phyloP scores from a whole-genome alignment of 805 yeast genomes.

The Spathaspora girioi region DNA sequence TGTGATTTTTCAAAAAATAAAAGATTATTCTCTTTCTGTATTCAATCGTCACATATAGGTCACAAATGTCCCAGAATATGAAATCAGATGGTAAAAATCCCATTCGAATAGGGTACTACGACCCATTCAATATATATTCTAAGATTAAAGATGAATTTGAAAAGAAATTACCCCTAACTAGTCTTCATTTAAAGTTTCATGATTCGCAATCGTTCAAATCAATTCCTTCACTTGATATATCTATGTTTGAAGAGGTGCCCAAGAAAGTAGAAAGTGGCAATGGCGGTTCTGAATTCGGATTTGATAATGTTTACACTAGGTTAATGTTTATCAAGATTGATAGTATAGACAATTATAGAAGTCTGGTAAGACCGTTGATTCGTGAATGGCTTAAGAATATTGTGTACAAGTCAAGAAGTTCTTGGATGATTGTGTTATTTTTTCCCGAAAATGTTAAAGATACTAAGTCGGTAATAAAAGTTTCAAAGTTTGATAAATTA shows the following conservation, averaged over 20 bases:
- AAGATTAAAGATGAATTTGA: slow-evolving; percentile 41
- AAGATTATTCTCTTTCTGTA: too few relatives aligned
- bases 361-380: slow-evolving; percentile 77
- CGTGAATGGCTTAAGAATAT: slow-evolving; percentile 68
- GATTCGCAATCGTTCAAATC: slow-evolving; percentile 56
- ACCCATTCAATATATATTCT: slow-evolving; percentile 63
- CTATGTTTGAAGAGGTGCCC: slow-evolving; percentile 57
- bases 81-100: slow-evolving; percentile 11
- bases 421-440: slow-evolving; percentile 59
- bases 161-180: slow-evolving; percentile 52
- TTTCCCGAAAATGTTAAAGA: slow-evolving; percentile 37
- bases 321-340: slow-evolving; percentile 67
- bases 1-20: neutral
- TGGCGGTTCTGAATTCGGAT: slow-evolving; percentile 20
- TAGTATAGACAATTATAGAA: slow-evolving; percentile 68
- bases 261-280: slow-evolving; percentile 10
- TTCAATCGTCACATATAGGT: neutral
- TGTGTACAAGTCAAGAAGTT: slow-evolving; percentile 32
- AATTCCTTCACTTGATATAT: slow-evolving; percentile 54
- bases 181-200: slow-evolving; percentile 63
- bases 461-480: slow-evolving; percentile 36
- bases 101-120: slow-evolving; percentile 58
- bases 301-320: slow-evolving; percentile 51
- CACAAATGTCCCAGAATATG: neutral
- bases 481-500: slow-evolving; percentile 52